phyloP scores from a whole-genome alignment of 495 filamentous ascomycete species.

The Thozetella sp. region DNA sequence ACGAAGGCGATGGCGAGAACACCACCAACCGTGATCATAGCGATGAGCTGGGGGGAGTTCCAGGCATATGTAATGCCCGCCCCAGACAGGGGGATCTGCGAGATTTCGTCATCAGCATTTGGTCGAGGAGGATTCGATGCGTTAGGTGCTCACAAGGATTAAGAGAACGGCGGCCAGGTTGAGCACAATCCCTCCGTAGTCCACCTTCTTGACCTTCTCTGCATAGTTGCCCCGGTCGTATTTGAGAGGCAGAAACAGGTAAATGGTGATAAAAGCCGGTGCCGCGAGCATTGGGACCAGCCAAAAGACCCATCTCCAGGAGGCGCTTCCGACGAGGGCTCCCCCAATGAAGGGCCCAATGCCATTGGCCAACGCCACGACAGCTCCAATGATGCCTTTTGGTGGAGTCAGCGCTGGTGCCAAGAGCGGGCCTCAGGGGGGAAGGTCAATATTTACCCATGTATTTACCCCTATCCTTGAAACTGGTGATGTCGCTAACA shows the following conservation, averaged over 20 bases:
- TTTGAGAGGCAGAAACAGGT: slow-evolving; percentile 38
- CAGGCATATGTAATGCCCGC: slow-evolving; percentile 63
- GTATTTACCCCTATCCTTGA: slow-evolving; percentile 34
- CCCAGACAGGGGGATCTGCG: slow-evolving; percentile 59
- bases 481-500: slow-evolving; percentile 31
- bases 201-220: slow-evolving; percentile 53
- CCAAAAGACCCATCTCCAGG: slow-evolving; percentile 16
- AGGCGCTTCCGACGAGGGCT: slow-evolving; percentile 52
- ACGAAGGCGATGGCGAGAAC: slow-evolving; percentile 48
- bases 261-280: slow-evolving; percentile 23
- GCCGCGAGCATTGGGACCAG: slow-evolving; percentile 12
- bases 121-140: background rate
- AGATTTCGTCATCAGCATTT: background rate
- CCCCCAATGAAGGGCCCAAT: slow-evolving; percentile 75
- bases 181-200: slow-evolving; percentile 53
- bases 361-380: slow-evolving; percentile 68
- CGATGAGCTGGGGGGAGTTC: slow-evolving; percentile 62
- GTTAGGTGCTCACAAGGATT: slow-evolving; percentile 29
- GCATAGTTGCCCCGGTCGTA: slow-evolving; percentile 23
- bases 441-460: slow-evolving; percentile 7
- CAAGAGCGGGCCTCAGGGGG: background rate
- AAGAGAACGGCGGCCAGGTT: slow-evolving; percentile 57
- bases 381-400: slow-evolving; percentile 51
- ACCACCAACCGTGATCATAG: slow-evolving; percentile 58
- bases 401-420: background rate